Percentiles rank a stretch among this genome's conserved stretches.
These are phyloP conservation scores for Monilinia laxa DNA, from an alignment of 2,329 filamentous ascomycete species.

Conservation along the genomic window DNA sequence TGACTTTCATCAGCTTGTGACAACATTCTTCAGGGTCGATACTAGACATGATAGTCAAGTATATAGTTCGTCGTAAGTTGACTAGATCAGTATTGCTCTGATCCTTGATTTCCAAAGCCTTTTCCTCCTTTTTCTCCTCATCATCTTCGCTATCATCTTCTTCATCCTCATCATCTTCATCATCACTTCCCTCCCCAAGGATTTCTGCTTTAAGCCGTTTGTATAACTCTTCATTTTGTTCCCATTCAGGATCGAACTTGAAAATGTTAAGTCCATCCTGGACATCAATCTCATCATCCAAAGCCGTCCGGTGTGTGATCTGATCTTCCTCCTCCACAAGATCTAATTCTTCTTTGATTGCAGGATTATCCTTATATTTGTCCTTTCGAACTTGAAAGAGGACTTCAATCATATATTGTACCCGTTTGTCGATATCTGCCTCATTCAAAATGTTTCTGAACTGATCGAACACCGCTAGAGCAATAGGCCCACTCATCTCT, in stretches of 20 bases:
- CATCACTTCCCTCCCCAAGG: constrained; percentile 85
- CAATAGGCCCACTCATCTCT: constrained; percentile 88
- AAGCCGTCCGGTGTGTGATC: constrained; percentile 81
- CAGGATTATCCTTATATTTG: constrained; percentile 91
- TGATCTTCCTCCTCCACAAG: constrained; percentile 97
- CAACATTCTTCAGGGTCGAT: constrained; percentile 95
- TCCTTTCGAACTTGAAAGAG: constrained; percentile 96
- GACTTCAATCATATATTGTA: constrained; percentile 99
- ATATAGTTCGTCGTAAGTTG: constrained; percentile 89
- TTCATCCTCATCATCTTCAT: constrained; percentile 66
- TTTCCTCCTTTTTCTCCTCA: constrained; percentile 74
- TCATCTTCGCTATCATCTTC: constrained; percentile 66
- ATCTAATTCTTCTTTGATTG: constrained; percentile 88
- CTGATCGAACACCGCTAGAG: constrained; percentile 89
- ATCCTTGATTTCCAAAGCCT: constrained; percentile 93
- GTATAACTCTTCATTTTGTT: constrained; percentile 88
- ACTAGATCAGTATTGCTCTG: constrained; percentile 95
- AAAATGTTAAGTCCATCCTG: constrained; percentile 93
- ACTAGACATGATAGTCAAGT: constrained; percentile 95
- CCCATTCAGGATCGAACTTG: constrained; percentile 87
- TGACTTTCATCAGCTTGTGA: constrained; percentile 95
- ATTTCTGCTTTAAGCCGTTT: constrained; percentile 90
- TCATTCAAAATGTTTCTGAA: constrained; percentile 95
- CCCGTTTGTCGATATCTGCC: constrained; percentile 93
- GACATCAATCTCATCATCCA: constrained; percentile 81